Conservation (phyloP, 2,329 filamentous ascomycete genomes). For the Emericellopsis atlantica region DNA sequence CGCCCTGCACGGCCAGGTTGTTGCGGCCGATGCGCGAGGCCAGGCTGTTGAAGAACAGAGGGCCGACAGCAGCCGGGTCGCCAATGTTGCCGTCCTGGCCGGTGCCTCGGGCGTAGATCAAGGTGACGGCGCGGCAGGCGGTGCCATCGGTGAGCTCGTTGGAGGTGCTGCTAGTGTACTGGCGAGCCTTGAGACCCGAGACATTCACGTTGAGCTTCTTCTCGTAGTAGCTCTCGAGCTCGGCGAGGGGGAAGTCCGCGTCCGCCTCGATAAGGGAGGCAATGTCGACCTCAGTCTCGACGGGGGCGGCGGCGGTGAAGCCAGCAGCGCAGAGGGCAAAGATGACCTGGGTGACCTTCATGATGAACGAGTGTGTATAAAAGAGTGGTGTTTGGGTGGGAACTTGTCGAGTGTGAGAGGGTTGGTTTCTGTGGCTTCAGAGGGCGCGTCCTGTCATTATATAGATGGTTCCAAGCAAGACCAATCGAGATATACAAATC, state of each 20-base stretch:
- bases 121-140: conserved; percentile 20
- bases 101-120: conserved; percentile 45
- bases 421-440: too few species aligned
- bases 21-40: conserved; percentile 23
- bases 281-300: neutral
- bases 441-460: too few species aligned
- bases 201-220: neutral
- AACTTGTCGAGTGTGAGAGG: too few species aligned
- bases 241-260: conserved; percentile 3
- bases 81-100: conserved; percentile 40
- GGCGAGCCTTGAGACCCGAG: conserved; percentile 1
- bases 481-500: too few species aligned
- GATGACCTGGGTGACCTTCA: conserved; percentile 2
- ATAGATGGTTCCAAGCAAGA: too few species aligned
- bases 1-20: conserved; percentile 38
- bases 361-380: neutral
- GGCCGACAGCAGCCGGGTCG: conserved; percentile 24
- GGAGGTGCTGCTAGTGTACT: conserved; percentile 1
- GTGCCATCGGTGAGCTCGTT: conserved; percentile 3
- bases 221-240: conserved; percentile 3
- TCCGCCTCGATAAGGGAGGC: neutral
- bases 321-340: conserved; percentile 1
- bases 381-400: too few species aligned
- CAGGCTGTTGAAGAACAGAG: conserved; percentile 34
- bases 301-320: conserved; percentile 1